Evolutionary conservation across 1,139 yeast species (phyloP).

Genomic region (Geotrichum cucujoidarum): DNA sequence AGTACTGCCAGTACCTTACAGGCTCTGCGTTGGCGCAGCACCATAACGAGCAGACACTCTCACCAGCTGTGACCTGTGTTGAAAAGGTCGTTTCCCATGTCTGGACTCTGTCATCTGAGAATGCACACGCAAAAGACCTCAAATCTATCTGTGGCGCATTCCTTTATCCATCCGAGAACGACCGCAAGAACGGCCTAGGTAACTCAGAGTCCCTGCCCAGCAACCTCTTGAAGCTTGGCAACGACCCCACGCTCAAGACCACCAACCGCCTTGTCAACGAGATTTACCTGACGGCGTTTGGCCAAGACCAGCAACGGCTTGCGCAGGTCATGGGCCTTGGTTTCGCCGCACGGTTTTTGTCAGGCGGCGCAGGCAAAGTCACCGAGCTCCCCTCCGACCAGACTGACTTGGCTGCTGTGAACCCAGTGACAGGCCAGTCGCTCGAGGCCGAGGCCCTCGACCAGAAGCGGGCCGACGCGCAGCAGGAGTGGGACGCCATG

Average conservation of each 20-base stretch:
- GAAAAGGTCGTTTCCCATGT: slow-evolving; percentile 2
- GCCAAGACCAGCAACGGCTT: slow-evolving; percentile 24
- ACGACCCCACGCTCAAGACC: slow-evolving; percentile 22
- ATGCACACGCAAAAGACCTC: neutral
- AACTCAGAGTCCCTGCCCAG: slow-evolving; percentile 23
- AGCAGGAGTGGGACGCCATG: slow-evolving; percentile 33
- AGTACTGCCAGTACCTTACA: neutral
- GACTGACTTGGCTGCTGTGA: slow-evolving; percentile 15
- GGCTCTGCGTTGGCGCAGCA: neutral
- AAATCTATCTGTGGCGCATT: slow-evolving; percentile 11
- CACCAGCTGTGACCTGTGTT: slow-evolving; percentile 12
- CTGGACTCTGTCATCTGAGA: neutral
- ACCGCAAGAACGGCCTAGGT: slow-evolving; percentile 23
- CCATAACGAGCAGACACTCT: slow-evolving; percentile 9
- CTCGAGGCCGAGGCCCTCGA: slow-evolving; percentile 5
- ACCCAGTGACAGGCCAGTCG: slow-evolving; percentile 34
- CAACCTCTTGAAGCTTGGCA: slow-evolving; percentile 21
- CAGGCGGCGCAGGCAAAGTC: neutral
- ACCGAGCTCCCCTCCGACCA: neutral
- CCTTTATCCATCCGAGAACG: slow-evolving; percentile 23
- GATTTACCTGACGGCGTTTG: slow-evolving; percentile 25
- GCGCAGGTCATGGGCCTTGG: slow-evolving; percentile 33
- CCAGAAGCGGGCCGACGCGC: neutral
- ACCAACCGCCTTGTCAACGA: slow-evolving; percentile 25
- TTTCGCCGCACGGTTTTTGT: slow-evolving; percentile 30